Conservation (phyloP, 2,329 filamentous ascomycete genomes). For the Clonostachys chloroleuca region DNA sequence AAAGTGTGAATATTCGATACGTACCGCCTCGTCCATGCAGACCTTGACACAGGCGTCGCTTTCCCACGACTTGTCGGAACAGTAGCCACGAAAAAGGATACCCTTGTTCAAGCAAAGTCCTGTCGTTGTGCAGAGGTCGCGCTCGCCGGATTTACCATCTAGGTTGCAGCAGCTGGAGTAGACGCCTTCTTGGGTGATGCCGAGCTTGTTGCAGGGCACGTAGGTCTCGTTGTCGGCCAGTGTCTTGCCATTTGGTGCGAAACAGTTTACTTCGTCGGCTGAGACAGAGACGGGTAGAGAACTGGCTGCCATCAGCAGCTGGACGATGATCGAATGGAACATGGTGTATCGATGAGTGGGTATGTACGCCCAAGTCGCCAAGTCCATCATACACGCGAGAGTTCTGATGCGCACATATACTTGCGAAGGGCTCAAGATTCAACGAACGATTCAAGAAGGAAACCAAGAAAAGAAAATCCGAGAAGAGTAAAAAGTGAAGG, state of each 20-base stretch:
- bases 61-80: slow-evolving; percentile 21
- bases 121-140: slow-evolving; percentile 17
- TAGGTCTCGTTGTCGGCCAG: slow-evolving; percentile 16
- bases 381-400: too few species aligned
- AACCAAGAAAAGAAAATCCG: too few species aligned
- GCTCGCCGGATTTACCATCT: slow-evolving; percentile 10
- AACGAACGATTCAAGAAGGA: too few species aligned
- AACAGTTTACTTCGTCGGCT: slow-evolving; percentile 12
- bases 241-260: slow-evolving; percentile 18
- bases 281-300: too few species aligned
- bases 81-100: slow-evolving; percentile 16
- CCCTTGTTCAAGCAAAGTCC: slow-evolving; percentile 17
- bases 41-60: slow-evolving; percentile 19
- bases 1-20: too few species aligned
- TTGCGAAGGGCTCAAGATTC: too few species aligned
- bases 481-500: too few species aligned
- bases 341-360: too few species aligned
- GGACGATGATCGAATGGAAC: too few species aligned
- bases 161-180: slow-evolving; percentile 21
- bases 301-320: too few species aligned
- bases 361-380: too few species aligned
- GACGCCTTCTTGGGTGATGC: slow-evolving; percentile 16
- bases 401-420: too few species aligned
- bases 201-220: slow-evolving; percentile 23
- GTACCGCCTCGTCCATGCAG: slow-evolving; percentile 12